phyloP scores from a whole-genome alignment of 169 alveolate genomes.

The Plasmodium ovale region DNA sequence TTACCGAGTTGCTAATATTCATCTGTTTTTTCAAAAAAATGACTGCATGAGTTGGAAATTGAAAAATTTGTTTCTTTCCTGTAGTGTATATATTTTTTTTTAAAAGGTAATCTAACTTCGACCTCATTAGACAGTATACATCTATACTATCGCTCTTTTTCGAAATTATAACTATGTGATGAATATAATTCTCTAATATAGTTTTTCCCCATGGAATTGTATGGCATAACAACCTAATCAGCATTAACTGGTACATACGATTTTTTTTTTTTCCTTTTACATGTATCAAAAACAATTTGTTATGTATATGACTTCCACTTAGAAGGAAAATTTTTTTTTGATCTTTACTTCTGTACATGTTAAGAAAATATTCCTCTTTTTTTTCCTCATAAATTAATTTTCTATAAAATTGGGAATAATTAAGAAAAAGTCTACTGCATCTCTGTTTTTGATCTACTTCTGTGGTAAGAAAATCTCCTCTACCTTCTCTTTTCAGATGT shows the following conservation, averaged over 20 bases:
- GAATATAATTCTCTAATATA: constrained; percentile 16
- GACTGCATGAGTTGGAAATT: neutral
- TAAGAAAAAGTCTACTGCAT: constrained; percentile 24
- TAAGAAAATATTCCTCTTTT: constrained; percentile 33
- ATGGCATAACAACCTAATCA: neutral
- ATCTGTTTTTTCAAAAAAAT: neutral
- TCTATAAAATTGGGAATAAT: neutral
- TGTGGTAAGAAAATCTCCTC: constrained; percentile 10
- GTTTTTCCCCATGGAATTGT: constrained; percentile 19
- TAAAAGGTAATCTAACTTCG: neutral
- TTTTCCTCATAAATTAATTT: constrained; percentile 23
- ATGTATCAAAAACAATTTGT: constrained; percentile 25
- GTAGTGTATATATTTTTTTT: neutral
- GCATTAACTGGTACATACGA: neutral
- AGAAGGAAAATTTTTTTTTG: constrained; percentile 30
- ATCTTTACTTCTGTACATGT: constrained; percentile 46
- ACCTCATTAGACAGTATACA: neutral
- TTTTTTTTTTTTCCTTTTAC: constrained; percentile 1
- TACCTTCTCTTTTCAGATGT: neutral
- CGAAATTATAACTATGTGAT: constrained; percentile 8
- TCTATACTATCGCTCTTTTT: neutral
- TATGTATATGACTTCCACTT: constrained; percentile 51
- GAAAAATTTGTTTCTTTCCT: neutral
- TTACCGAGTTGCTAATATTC: neutral
- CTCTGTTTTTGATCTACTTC: constrained; percentile 32